Evolutionary conservation across 805 yeast genomes (phyloP), one percentile per base, ranked within the genome.

Genomic region (Metschnikowia cerradonensis): DNA sequence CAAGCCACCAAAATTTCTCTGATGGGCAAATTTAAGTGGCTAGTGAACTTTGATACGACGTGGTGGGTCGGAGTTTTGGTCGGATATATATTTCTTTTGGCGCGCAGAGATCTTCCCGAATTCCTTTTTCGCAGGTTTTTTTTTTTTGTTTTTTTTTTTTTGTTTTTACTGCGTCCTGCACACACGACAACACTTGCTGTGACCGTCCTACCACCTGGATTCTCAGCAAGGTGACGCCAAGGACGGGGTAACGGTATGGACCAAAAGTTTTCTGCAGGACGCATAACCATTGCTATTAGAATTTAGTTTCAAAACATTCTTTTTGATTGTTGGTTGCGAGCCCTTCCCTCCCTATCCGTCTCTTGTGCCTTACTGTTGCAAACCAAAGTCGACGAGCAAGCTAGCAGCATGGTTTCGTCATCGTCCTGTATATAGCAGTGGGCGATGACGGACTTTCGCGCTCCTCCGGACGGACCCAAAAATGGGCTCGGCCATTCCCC

Each of bases 371-470:
- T 11, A 8, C 11, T 26, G 10, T 10, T 40, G 43, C 43, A 40
- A 15, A 6, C 43, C 13, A 39, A 23, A 23, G 30, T 26, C 22
- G 30, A 15, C n/a, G 19, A 11, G n/a, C 32, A 14, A 7, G 19
- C 38, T 31, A 37, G 26, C 38, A 32, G 45, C 32, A 42, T n/a
- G 26, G 33, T 50, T 19, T 48, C 54, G 54, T 52, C 52, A 52
- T 52, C 19, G 40, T 14, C 47, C 54, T 48, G 54, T 52, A 52
- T 23, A 34, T 6, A 34, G 22, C 4, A 5, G 11, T 11, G 6
- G 20, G 37, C 45, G 49, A 44, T 41, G 51, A 44, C 43, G 41
- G 47, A 30, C 45, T 35, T 44, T 44, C 47, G 47, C 47, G 33
- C 26, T 35, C 20, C 32, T 40, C 22, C 42, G 30, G 30, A 26